Conservation (phyloP, 805 yeast species). For the Candida insectalens region DNA sequence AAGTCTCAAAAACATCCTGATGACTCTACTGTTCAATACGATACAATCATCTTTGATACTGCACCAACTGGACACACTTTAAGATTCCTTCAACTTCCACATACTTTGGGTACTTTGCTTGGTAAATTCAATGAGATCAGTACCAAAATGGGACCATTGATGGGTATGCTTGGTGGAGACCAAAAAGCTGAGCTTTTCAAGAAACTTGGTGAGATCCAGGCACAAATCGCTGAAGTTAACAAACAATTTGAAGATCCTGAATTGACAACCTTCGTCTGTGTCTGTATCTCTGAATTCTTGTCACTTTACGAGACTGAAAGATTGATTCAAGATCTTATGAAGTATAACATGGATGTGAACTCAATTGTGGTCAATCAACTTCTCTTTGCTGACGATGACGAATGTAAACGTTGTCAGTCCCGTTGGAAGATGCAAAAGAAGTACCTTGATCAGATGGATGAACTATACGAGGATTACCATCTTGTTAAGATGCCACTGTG, state of each 20-base stretch:
- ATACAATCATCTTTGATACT: constrained; percentile 94
- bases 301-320: constrained; percentile 96
- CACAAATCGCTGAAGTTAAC: constrained; percentile 77
- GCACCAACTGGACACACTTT: constrained; percentile 99
- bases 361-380: constrained; percentile 94
- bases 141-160: constrained; percentile 83
- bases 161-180: constrained; percentile 64
- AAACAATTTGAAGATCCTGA: constrained; percentile 95
- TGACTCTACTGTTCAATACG: constrained; percentile 38
- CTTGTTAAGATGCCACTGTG: constrained; percentile 91
- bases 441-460: constrained; percentile 91
- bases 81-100: constrained; percentile 89
- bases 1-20: constrained; percentile 47
- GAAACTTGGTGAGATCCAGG: constrained; percentile 74
- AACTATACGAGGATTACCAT: constrained; percentile 94
- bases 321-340: constrained; percentile 90
- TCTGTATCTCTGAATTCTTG: constrained; percentile 93
- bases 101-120: constrained; percentile 79
- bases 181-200: constrained; percentile 62
- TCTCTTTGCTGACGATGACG: constrained; percentile 72
- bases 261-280: constrained; percentile 90
- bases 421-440: constrained; percentile 95
- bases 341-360: constrained; percentile 93
- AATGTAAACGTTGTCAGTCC: constrained; percentile 84
- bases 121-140: constrained; percentile 82